Conservation (phyloP, 2,329 filamentous ascomycete genomes). For the Aotearoamyces nothofagi region DNA sequence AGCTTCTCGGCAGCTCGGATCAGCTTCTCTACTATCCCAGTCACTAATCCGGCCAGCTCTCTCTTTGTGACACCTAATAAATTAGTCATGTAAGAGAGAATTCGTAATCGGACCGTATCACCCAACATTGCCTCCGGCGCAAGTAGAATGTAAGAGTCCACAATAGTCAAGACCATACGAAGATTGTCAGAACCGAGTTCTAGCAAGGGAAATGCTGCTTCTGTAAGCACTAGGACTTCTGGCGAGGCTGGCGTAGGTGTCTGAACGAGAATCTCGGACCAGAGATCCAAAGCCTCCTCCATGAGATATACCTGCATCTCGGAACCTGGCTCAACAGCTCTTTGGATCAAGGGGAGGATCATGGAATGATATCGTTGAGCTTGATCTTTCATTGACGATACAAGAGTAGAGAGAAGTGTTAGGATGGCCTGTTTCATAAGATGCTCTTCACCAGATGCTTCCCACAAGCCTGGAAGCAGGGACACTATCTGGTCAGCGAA, state of each 20-base stretch:
- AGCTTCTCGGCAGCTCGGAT: constrained; percentile 47
- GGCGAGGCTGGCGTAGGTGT: constrained; percentile 44
- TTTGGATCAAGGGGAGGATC: constrained; percentile 69
- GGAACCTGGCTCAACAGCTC: constrained; percentile 63
- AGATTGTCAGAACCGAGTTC: constrained; percentile 51
- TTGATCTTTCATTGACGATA: constrained; percentile 68
- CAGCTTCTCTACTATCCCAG: constrained; percentile 46
- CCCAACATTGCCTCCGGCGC: constrained; percentile 51
- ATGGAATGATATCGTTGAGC: constrained; percentile 66
- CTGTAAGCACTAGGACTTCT: constrained; percentile 46
- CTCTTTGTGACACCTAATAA: constrained; percentile 37
- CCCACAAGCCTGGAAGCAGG: constrained; percentile 71
- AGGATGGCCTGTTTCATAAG: constrained; percentile 91
- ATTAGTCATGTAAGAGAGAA: constrained; percentile 31
- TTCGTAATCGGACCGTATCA: constrained; percentile 35
- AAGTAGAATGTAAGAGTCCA: constrained; percentile 56
- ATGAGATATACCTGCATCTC: constrained; percentile 68
- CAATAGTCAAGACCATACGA: constrained; percentile 43
- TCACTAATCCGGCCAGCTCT: constrained; percentile 41
- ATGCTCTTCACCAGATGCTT: constrained; percentile 62
- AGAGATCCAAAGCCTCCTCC: constrained; percentile 84
- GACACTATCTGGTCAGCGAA: constrained; percentile 71
- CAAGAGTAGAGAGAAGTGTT: constrained; percentile 68
- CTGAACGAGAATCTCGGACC: constrained; percentile 59
- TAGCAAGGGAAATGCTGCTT: constrained; percentile 49